These are phyloP conservation scores for Trametes hirsuta DNA, from an alignment of 1,284 basidiomycete species.

Conservation along the genomic window DNA sequence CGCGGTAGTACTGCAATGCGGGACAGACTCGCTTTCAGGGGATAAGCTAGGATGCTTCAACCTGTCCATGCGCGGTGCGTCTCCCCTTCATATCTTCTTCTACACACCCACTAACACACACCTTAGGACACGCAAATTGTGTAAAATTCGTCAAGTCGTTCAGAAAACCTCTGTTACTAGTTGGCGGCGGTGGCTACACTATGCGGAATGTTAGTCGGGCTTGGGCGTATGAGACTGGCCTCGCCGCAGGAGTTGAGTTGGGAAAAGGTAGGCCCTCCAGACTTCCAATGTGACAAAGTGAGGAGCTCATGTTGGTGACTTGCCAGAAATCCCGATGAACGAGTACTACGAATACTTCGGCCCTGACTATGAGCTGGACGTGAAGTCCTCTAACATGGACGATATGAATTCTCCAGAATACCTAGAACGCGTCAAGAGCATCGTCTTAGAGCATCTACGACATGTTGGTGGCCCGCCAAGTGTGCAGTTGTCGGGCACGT, in stretches of 20 bases:
- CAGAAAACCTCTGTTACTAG: conserved; percentile 88
- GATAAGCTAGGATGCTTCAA: conserved; percentile 98
- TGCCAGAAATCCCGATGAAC: conserved; percentile 88
- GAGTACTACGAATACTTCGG: conserved; percentile 99
- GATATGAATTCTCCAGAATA: conserved; percentile 95
- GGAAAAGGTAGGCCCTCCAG: conserved; percentile 60
- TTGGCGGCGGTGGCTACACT: conserved; percentile 98
- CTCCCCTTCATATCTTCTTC: background rate
- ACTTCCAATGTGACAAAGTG: background rate
- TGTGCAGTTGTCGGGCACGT: conserved; percentile 81
- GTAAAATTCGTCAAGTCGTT: conserved; percentile 98
- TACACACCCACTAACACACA: background rate
- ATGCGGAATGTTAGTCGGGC: conserved; percentile 97
- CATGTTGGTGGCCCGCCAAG: conserved; percentile 87
- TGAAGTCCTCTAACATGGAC: conserved; percentile 94
- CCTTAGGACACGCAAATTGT: conserved; percentile 90
- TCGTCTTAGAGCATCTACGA: conserved; percentile 90
- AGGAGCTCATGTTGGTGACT: background rate
- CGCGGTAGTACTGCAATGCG: conserved; percentile 97
- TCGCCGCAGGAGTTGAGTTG: conserved; percentile 95
- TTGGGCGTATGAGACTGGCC: conserved; percentile 98
- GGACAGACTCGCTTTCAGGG: conserved; percentile 97
- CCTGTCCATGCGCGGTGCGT: conserved; percentile 89
- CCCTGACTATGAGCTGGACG: conserved; percentile 97
- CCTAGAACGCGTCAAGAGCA: conserved; percentile 89